Evolutionary conservation across 2,329 filamentous ascomycete genomes (phyloP), one percentile per base, ranked within the genome.

Genomic region (Pseudogymnoascus sp.): DNA sequence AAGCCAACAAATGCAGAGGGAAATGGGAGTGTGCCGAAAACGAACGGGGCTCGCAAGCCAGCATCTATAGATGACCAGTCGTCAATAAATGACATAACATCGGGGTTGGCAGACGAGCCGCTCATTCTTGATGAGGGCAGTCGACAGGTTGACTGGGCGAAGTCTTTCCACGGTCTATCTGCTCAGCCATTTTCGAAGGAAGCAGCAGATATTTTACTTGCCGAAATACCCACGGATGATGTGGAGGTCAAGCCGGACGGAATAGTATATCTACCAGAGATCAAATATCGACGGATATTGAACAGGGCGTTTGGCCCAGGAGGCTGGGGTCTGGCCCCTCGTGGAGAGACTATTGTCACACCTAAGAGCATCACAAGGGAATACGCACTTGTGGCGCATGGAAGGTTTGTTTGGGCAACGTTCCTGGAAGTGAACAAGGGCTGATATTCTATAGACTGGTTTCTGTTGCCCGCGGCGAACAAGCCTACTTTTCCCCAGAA

Each of bases 161-260:
- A 81, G 56, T 88, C 85, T 0, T 89, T 84, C 73, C 83, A 88
- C 67, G 86, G 86, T 1, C 77, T 90, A 15, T 86, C 83, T 55
- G 74, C 77, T 0, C 74, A 78, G 28, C 79, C 86, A 0, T 90
- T 89, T 71, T 79, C 83, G 9, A 77, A 82, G 57, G 84, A 88
- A 73, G 79, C 82, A 19, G 77, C 80, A 7, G 81, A 82, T 30
- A 76, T 85, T 7, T 72, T 90, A 15, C 76, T 85, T 23, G 79
- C 81, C 60, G 84, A 85, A 1, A 72, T 95, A 10, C 76, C 83
- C 59, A 75, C 81, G 0, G 80, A 85, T 55, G 92, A 97, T 74
- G 85, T 99, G 60, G 94, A 99, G 77, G 88, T 99, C 71, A 99
- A 99, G 77, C 92, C 94, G 30, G 94, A 99, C 75, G 94, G 94